phyloP scores from a whole-genome alignment of 352 stramenopile species.

The Globisporangium parvum region DNA sequence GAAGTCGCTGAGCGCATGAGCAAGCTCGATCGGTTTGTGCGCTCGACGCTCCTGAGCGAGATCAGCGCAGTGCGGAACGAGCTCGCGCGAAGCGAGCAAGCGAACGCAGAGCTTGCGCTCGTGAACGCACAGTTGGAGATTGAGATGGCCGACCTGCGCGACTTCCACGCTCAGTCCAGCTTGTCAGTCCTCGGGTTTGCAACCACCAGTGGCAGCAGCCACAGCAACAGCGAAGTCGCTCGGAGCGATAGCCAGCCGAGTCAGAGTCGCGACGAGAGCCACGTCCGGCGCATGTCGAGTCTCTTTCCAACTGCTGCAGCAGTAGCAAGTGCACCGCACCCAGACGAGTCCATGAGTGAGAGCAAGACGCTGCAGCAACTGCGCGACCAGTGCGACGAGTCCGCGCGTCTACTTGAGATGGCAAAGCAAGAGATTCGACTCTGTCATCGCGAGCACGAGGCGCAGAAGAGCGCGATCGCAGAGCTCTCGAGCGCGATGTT shows the following conservation, averaged over 20 bases:
- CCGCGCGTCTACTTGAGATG: constrained; percentile 54
- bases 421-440: constrained; percentile 68
- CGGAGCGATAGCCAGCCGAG: no score
- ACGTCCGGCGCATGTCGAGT: constrained; percentile 4
- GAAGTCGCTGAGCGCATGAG: constrained; percentile 34
- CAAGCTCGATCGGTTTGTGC: constrained; percentile 32
- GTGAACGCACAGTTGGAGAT: constrained; percentile 27
- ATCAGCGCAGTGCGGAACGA: constrained; percentile 14
- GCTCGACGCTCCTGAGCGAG: constrained; percentile 26
- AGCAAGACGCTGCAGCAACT: constrained; percentile 28
- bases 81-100: constrained; percentile 11
- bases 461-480: constrained; percentile 34
- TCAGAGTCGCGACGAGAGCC: not conserved
- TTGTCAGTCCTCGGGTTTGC: constrained; percentile 8
- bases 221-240: not conserved
- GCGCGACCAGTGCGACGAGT: constrained; percentile 44
- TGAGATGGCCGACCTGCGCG: constrained; percentile 33
- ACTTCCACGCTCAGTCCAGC: constrained; percentile 34
- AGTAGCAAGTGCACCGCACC: not conserved
- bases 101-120: constrained; percentile 7
- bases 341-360: constrained; percentile 3
- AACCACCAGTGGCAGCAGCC: not conserved
- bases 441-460: constrained; percentile 49
- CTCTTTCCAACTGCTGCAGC: constrained; percentile 7
- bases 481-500: constrained; percentile 50